Conservation (phyloP, 371 early-diverging fungal species). For the Coemansia sp. region DNA sequence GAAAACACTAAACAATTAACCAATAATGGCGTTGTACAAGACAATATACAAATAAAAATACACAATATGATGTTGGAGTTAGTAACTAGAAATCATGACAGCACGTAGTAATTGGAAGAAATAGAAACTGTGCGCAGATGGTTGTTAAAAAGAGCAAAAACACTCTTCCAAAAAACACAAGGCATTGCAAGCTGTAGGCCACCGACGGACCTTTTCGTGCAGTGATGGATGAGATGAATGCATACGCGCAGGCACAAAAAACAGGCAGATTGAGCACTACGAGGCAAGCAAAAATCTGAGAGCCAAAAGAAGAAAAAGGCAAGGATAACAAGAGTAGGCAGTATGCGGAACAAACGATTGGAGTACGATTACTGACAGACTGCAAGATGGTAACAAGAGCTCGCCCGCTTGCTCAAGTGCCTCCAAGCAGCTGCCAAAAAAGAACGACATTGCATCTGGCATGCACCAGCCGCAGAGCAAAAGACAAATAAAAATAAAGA, state of each 20-base stretch:
- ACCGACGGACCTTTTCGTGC: background rate
- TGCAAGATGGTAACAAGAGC: constrained; percentile 5
- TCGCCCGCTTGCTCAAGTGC: background rate
- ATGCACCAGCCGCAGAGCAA: background rate
- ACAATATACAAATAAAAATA: background rate
- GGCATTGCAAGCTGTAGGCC: background rate
- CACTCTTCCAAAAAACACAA: background rate
- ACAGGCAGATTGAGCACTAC: background rate
- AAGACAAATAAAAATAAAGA: background rate
- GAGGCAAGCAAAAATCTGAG: background rate
- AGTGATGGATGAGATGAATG: constrained; percentile 9
- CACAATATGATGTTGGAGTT: background rate
- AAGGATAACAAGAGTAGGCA: background rate
- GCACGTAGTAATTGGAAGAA: background rate
- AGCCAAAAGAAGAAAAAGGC: background rate
- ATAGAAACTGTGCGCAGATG: background rate
- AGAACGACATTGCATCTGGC: background rate
- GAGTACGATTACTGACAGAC: constrained; percentile 5
- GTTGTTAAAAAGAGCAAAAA: background rate
- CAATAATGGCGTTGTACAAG: constrained; percentile 8
- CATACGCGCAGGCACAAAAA: background rate
- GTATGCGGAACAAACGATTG: background rate
- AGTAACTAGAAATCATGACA: constrained; percentile 8
- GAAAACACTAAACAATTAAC: background rate
- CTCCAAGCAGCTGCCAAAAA: background rate